Base-by-base conservation (phyloP, 805 yeast species). In the Candida vaughaniae region DNA sequence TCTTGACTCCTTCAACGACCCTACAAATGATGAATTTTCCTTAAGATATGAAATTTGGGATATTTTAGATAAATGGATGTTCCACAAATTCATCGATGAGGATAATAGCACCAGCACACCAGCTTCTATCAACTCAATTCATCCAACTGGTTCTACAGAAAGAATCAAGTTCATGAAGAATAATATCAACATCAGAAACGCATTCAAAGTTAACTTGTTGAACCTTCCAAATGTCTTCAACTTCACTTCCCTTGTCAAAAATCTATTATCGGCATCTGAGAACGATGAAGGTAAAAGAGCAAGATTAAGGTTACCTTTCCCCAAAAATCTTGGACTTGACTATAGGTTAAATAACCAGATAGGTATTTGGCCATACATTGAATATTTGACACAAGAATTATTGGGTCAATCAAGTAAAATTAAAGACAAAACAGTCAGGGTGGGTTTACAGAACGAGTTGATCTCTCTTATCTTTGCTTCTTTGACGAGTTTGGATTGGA, bases 281-380 rank as follows among this genome's bases (percentile, higher is more conserved):
- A 40, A 14, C 52, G 51, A 15, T 12, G 22, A 33, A n/a, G 17
- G 11, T 6, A 18, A 30, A 16, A 14, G 8, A 41, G 46, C 20
- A 49, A 57, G 3, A 65, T 71, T 22, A 25, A 38, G 51, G 4
- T 51, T 80, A 10, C 68, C 78, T 9, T 84, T 70, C 49, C 95
- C 95, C 1, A 48, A 64, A 5, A 77, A 73, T 35, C 55, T 88
- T 18, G 96, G 96, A 0, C 54, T 55, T 2, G 65, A 68, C 0
- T 75, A 79, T 45, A 71, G 95, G 48, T 32, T 42, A 23, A 54
- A 58, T 35, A 74, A 55, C 30, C 54, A 65, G 22, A 56, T 69
- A 12, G 95, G 96, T 2, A 59, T 88, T 5, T 78, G 89, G 77
- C 88, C 93, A 3, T 91, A 90, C 49, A 56, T 85, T 36, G 91